Conservation (phyloP, 2,329 filamentous ascomycete genomes). For the Aspergillus calidoustus region DNA sequence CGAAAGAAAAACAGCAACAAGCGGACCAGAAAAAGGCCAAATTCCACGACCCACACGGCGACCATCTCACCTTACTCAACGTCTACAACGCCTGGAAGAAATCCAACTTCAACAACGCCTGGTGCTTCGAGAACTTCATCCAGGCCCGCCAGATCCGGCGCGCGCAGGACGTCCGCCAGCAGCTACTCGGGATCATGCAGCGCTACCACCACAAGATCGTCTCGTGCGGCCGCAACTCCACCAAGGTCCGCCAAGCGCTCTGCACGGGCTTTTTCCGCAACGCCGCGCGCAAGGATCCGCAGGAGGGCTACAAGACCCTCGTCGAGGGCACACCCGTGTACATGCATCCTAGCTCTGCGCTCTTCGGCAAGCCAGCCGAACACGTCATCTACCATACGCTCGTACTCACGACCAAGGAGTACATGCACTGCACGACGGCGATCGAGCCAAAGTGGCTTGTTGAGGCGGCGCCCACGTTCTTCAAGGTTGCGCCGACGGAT, state of each 20-base stretch:
- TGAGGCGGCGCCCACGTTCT: conserved; percentile 97
- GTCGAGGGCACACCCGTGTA: conserved; percentile 95
- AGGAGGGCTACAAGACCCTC: conserved; percentile 96
- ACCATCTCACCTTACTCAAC: conserved; percentile 92
- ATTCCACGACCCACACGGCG: conserved; percentile 92
- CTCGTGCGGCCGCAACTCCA: conserved; percentile 85
- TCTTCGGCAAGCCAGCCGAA: conserved; percentile 95
- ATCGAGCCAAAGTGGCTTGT: conserved; percentile 96
- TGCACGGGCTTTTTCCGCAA: conserved; percentile 97
- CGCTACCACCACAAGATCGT: conserved; percentile 81
- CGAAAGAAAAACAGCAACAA: conserved; percentile 95
- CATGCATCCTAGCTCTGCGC: conserved; percentile 85
- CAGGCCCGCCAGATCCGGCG: conserved; percentile 87
- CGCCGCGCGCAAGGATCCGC: conserved; percentile 88
- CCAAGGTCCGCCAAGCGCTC: conserved; percentile 83
- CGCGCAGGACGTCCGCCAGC: conserved; percentile 88
- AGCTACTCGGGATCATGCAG: conserved; percentile 91
- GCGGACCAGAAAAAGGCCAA: conserved; percentile 98
- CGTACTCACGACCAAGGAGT: conserved; percentile 74
- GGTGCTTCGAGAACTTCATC: conserved; percentile 98
- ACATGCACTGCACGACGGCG: conserved; percentile 91
- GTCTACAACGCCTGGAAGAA: conserved; percentile 98
- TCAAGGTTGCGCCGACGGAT: conserved; percentile 92
- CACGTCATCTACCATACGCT: conserved; percentile 86
- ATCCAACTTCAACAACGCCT: conserved; percentile 78